Evolutionary conservation across 83 land plant species (phyloP).

Genomic region (Diphasiastrum complanatum): DNA sequence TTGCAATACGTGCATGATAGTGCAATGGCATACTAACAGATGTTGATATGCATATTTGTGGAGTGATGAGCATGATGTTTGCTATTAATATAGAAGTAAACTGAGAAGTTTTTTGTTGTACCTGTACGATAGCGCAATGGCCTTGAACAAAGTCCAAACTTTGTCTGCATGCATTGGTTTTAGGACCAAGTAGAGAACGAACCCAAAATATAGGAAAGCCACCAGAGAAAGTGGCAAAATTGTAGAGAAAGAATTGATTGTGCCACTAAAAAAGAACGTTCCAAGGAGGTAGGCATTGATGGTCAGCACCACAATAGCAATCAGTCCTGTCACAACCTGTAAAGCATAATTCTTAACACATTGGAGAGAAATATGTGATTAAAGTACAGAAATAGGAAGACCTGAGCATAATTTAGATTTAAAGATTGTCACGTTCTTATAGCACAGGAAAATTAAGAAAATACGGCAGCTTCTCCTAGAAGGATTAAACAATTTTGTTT

Average conservation of each 20-base stretch:
- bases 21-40: no score
- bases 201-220: slow-evolving; percentile 10
- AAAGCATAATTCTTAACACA: slow-evolving; percentile 2
- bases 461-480: no score
- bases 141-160: no score
- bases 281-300: slow-evolving; percentile 80
- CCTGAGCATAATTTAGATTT: slow-evolving; percentile 1
- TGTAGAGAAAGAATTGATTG: slow-evolving; percentile 8
- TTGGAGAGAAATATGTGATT: not conserved
- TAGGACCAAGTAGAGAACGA: slow-evolving; percentile 25
- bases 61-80: no score
- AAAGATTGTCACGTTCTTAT: no score
- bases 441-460: no score
- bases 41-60: no score
- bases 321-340: slow-evolving; percentile 62
- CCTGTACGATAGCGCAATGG: no score
- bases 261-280: slow-evolving; percentile 22
- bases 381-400: not conserved
- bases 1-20: no score
- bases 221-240: not conserved
- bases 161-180: slow-evolving; percentile 21
- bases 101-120: no score
- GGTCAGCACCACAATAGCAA: slow-evolving; percentile 57
- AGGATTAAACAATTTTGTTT: no score
- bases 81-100: no score